Evolutionary conservation across 257 asterid genomes (phyloP), one percentile per base, ranked within the genome.

Genomic region (Ocimum tenuiflorum): DNA sequence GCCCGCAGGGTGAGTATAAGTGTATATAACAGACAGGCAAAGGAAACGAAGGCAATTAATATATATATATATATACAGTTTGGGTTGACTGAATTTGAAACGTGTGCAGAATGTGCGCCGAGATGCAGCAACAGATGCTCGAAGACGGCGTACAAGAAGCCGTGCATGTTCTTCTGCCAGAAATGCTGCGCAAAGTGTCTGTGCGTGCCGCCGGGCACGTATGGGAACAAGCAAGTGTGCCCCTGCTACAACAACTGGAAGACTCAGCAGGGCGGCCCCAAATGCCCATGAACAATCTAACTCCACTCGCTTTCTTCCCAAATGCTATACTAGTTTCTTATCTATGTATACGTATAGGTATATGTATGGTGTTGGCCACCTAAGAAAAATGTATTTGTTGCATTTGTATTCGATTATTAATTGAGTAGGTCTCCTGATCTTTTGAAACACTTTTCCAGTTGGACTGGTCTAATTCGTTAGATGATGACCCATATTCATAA

Each of bases 171-270:
- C 79, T 84, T 77, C 77, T 86, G 95, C 74, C 56, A 84, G 48
- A 80, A 86, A 57, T 86, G 95, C 58, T 86, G 91, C 61, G 76
- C 75, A 5, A 84, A 69, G 79, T 86, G 88, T 19, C 33, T 82
- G 67, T 84, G 95, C 22, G 88, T 86, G 51, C 91, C 91, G 0
- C 85, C 91, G 0, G 95, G 91, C 33, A 86, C 95, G 1, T 84
- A 80, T 12, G 91, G 87, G 69, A 80, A 84, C 79, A 86, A 86
- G 77, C 81, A 82, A 70, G 58, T 75, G 10, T 86, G 95, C 83
- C 95, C 95, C 48, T 86, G 90, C 74, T 86, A 84, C 78, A 84
- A 86, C 68, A 83, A 84, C 81, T 86, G 88, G 91, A 86, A 86
- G 72, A 86, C 95, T 72, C 78, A 83, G 68, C 61, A 55, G 68